A percentile compares a stretch with the other conserved stretches of the same genome.
These are phyloP conservation scores for Myxozyma sirexii DNA, from an alignment of 805 yeast species.

Conservation along the genomic window DNA sequence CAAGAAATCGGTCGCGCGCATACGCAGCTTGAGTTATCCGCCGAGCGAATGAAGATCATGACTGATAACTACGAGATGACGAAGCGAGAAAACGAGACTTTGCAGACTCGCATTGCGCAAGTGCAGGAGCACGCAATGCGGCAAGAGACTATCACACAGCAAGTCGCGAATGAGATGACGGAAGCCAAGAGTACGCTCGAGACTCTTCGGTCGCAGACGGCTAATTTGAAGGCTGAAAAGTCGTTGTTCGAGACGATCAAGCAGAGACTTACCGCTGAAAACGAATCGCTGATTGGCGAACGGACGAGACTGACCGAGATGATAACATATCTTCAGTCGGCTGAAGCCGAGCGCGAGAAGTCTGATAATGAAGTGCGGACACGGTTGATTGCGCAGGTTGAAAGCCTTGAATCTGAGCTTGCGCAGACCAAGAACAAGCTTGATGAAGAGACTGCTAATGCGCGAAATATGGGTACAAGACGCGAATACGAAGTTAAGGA, in stretches of 20 bases:
- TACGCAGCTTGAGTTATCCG: conserved; percentile 56
- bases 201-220: conserved; percentile 50
- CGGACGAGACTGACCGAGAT: conserved; percentile 59
- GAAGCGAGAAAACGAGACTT: conserved; percentile 51
- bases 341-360: conserved; percentile 63
- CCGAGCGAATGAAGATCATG: conserved; percentile 53
- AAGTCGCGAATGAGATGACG: conserved; percentile 57
- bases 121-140: conserved; percentile 50
- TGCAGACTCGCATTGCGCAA: conserved; percentile 46
- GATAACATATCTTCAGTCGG: conserved; percentile 60
- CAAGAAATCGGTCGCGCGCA: conserved; percentile 56
- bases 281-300: conserved; percentile 58
- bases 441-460: conserved; percentile 54
- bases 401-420: conserved; percentile 53
- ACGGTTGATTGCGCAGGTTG: conserved; percentile 54
- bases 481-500: conserved; percentile 61
- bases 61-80: conserved; percentile 48
- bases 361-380: conserved; percentile 54
- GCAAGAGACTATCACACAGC: conserved; percentile 55
- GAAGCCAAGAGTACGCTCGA: conserved; percentile 54
- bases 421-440: conserved; percentile 51
- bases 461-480: conserved; percentile 53
- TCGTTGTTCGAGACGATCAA: conserved; percentile 54
- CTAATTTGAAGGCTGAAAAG: conserved; percentile 58
- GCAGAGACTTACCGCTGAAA: conserved; percentile 55